Evolutionary conservation across 2,329 filamentous ascomycete genomes (phyloP).

Genomic region (Parafenestella ontariensis): DNA sequence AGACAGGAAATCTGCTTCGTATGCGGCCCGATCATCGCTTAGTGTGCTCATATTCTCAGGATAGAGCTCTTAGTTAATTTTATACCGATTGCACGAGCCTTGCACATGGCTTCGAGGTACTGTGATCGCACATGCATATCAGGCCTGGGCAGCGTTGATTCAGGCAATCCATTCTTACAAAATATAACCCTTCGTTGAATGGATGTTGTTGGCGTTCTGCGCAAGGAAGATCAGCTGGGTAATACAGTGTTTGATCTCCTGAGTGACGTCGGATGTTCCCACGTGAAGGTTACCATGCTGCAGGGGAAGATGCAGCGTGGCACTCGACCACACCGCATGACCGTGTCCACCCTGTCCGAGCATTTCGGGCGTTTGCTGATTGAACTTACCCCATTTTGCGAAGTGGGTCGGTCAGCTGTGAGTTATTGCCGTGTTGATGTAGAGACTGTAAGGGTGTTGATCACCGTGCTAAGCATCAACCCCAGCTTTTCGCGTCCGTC

Average conservation of each 20-base stretch:
- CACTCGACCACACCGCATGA: conserved; percentile 20
- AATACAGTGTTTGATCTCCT: not conserved
- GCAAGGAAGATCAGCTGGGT: not conserved
- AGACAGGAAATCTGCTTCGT: too few species aligned
- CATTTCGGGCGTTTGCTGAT: conserved; percentile 4
- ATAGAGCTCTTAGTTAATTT: not conserved
- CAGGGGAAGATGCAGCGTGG: conserved; percentile 16
- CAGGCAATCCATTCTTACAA: too few species aligned
- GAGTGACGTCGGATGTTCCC: conserved; percentile 6
- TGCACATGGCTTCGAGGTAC: not conserved
- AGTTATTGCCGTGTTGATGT: not conserved
- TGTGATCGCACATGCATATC: not conserved
- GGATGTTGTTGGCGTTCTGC: not conserved
- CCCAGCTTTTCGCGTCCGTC: conserved; percentile 2
- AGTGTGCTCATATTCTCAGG: too few species aligned
- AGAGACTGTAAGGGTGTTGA: conserved; percentile 3
- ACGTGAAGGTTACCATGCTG: not conserved
- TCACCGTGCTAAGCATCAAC: conserved; percentile 1
- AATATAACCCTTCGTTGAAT: too few species aligned
- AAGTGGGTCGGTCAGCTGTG: not conserved
- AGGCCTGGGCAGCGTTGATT: not conserved
- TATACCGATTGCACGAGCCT: not conserved
- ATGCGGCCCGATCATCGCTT: too few species aligned
- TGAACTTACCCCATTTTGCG: not conserved
- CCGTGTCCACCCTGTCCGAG: not conserved